Conservation (phyloP, 768 basidiomycete species). For the Chiua virens region DNA sequence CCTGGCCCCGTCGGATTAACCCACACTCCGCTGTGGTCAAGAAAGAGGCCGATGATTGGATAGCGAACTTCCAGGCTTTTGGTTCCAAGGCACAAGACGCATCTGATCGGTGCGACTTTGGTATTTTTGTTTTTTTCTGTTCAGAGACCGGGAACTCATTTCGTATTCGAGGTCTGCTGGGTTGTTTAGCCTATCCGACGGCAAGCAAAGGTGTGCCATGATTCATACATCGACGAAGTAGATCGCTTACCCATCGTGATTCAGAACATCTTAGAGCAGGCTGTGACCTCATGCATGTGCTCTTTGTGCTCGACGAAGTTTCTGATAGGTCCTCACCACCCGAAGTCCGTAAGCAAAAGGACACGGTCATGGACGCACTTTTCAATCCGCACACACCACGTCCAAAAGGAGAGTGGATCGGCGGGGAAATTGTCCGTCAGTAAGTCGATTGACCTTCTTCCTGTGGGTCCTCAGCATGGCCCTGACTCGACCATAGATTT, state of each 20-base stretch:
- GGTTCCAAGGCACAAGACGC: conserved; percentile 11
- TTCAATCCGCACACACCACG: conserved; percentile 8
- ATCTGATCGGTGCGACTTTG: conserved; percentile 10
- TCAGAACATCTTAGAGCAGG: conserved; percentile 30
- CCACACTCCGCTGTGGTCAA: not conserved
- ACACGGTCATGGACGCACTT: conserved; percentile 22
- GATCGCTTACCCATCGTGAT: not conserved
- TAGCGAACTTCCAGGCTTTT: conserved; percentile 7
- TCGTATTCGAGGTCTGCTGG: conserved; percentile 6
- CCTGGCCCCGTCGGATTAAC: conserved; percentile 13
- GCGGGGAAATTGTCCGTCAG: conserved; percentile 18
- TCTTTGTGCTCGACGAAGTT: conserved; percentile 52
- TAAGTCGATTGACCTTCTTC: not conserved
- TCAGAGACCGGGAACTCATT: not conserved
- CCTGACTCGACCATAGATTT: conserved; percentile 7
- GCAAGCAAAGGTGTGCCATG: conserved; percentile 11
- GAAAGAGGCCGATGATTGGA: conserved; percentile 8
- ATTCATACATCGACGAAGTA: not conserved
- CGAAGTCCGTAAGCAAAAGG: conserved; percentile 27
- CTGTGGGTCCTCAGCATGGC: not conserved
- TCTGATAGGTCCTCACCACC: conserved; percentile 40
- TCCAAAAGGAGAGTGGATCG: conserved; percentile 18
- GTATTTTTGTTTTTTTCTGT: not conserved
- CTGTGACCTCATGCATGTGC: conserved; percentile 52
- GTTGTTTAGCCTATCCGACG: conserved; percentile 2